Evolutionary conservation across 768 basidiomycete species (phyloP), one percentile per base, ranked within the genome.

Genomic region (Hortiboletus flavorubellus): DNA sequence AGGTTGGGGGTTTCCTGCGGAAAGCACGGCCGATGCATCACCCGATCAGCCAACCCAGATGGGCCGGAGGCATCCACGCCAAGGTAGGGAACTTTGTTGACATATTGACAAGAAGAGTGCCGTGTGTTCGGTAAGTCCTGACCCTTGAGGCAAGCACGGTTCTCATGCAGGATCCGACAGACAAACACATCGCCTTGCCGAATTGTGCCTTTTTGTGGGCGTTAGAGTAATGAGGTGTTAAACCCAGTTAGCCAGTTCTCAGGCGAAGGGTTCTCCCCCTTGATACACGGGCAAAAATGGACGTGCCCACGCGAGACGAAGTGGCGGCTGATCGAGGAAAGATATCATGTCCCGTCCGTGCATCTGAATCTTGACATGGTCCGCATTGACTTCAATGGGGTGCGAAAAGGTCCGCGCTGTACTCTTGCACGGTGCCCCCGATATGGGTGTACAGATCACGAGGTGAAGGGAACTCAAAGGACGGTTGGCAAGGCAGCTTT

Each of bases 131-230:
- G 54, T 41, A 45, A 44, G 51, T 34, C 48, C 52, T 55, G 54
- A 65, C 58, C 56, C 58, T 40, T 51, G 54, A 55, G 43, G 42
- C 51, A 51, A 49, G 45, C 47, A 52, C 14, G 49, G 52, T 57
- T 60, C 61, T 55, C 55, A 55, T 60, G 53, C 56, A 64, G 64
- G 59, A 64, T 64, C 59, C 56, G 55, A 53, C 34, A 35, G 34
- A 61, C 33, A 23, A 55, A 41, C 33, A 39, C 14, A 53, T 48
- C 30, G 5, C 54, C 37, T 55, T 59, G 52, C 46, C 34, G 47
- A 33, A 35, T 40, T 15, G 52, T 54, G 43, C 56, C 48, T 47
- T 55, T 42, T 55, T 42, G 49, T 39, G 35, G 53, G 43, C 15
- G 51, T 47, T 49, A 21, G 37, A 53, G 49, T 47, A 35, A 65